These are phyloP conservation scores for Alloascoidea africana DNA, from an alignment of 805 yeast genomes.

Conservation along the genomic window DNA sequence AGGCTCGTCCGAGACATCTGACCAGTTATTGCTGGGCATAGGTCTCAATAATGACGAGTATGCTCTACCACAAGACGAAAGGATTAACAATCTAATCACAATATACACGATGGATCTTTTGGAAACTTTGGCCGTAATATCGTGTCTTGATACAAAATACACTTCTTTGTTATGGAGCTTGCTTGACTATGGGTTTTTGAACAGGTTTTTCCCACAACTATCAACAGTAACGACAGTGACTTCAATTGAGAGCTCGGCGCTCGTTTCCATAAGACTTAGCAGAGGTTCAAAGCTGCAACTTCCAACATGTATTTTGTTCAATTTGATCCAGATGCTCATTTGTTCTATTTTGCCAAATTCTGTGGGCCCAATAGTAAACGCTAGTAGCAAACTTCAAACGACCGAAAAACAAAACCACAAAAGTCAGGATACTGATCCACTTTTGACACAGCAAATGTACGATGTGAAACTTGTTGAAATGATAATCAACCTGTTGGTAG, in stretches of 20 bases:
- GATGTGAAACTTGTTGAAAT: background rate
- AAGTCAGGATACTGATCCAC: background rate
- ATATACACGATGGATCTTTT: slow-evolving; percentile 6
- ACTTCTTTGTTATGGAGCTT: background rate
- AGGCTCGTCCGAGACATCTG: too few species aligned
- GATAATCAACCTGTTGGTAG: background rate
- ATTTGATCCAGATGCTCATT: slow-evolving; percentile 6
- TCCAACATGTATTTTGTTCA: slow-evolving; percentile 8
- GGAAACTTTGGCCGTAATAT: slow-evolving; percentile 5
- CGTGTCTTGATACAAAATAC: background rate
- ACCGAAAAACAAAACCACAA: too few species aligned
- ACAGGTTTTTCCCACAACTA: background rate
- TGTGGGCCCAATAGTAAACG: background rate
- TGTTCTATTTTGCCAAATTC: background rate
- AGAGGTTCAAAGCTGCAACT: background rate
- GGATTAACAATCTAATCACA: background rate
- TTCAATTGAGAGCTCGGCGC: background rate
- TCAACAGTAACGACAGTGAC: too few species aligned
- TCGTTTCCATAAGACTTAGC: background rate
- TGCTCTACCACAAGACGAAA: slow-evolving; percentile 1
- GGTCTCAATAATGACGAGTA: too few species aligned
- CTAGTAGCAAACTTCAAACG: too few species aligned
- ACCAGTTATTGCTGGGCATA: too few species aligned
- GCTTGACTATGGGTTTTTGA: background rate
- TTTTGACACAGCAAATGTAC: background rate